Evolutionary conservation across 2,329 filamentous ascomycete genomes (phyloP).

Genomic region (Periconia digitata): DNA sequence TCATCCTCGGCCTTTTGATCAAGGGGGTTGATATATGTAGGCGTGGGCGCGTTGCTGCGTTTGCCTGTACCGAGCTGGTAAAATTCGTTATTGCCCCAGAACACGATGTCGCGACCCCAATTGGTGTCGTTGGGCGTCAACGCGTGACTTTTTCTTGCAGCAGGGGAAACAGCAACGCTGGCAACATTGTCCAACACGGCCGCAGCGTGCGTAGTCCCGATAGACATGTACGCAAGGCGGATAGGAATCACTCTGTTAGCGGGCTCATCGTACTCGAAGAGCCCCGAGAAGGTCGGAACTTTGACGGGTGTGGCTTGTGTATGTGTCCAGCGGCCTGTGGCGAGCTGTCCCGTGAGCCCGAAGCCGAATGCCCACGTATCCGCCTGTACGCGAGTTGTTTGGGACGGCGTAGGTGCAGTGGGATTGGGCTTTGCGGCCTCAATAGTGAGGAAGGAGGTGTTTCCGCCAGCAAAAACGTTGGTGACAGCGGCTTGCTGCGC

Average conservation of each 20-base stretch:
- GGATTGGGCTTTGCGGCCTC: slow-evolving; percentile 65
- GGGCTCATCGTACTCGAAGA: slow-evolving; percentile 84
- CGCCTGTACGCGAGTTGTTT: slow-evolving; percentile 61
- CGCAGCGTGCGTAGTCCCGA: slow-evolving; percentile 78
- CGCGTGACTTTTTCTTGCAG: slow-evolving; percentile 19
- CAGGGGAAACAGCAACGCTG: slow-evolving; percentile 58
- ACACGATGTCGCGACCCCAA: slow-evolving; percentile 85
- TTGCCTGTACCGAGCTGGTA: slow-evolving; percentile 93
- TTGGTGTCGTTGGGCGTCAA: slow-evolving; percentile 70
- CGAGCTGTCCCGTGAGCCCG: slow-evolving; percentile 80
- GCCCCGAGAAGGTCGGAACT: slow-evolving; percentile 77
- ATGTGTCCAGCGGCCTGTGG: slow-evolving; percentile 88
- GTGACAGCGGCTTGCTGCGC: slow-evolving; percentile 68
- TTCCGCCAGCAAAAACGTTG: slow-evolving; percentile 79
- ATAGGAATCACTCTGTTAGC: slow-evolving; percentile 72
- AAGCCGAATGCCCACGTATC: slow-evolving; percentile 88
- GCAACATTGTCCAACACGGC: slow-evolving; percentile 84
- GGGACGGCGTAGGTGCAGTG: slow-evolving; percentile 41
- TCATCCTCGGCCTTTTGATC: slow-evolving; percentile 62
- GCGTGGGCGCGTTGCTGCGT: slow-evolving; percentile 74
- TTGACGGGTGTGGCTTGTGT: slow-evolving; percentile 76
- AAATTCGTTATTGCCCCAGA: slow-evolving; percentile 93
- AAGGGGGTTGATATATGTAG: slow-evolving; percentile 76
- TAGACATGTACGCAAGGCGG: slow-evolving; percentile 69
- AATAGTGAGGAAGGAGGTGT: slow-evolving; percentile 83